Base-by-base conservation (phyloP, 352 stramenopile species). In the Phytopythium kandeliae region DNA sequence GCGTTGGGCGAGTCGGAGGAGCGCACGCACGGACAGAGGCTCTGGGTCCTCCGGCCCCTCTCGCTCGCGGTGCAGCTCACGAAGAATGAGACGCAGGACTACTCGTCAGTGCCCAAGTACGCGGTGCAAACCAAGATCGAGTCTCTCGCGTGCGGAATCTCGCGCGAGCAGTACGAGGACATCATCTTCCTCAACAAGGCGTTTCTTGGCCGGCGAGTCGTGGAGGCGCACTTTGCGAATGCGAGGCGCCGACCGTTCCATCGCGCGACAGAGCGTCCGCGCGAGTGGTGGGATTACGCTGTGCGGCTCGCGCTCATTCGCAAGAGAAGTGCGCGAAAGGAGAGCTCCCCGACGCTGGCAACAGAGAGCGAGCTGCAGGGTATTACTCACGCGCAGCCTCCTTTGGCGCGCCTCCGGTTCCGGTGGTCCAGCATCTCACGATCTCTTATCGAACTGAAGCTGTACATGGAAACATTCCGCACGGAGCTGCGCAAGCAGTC, bases 231-330 rank as follows among this genome's bases (percentile, higher is more conserved):
- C 47, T 86, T 90, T n/a, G 57, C 77, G n/a, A 45, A 72, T 38
- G 71, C 67, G 6, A 72, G 76, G 33, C 67, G 78, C 44, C 57
- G 78, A 4, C 82, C 82, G 38, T 71, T 89, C 31, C 74, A 86
- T 22, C 48, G 50, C 25, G 60, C 74, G 8, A 60, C 36, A 3
- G 56, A 52, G 12, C 63, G 65, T 0, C 76, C 78, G 11, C 57
- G 63, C 10, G 80, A 80, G 46, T 93, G 83, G 83, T 93, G 83
- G 83, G 79, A 92, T 52, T 92, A 90, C 40, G 71, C 71, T 0
- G 58, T 69, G 17, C 67, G 65, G 4, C 64, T 88, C 17, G 69
- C 71, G 22, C 44, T 87, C 19, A 54, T 64, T 22, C 72, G 34
- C 34, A 53, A 24, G n/a, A 24, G 21, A 22, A 26, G 49, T 21